Base-by-base conservation (phyloP, 768 basidiomycete genomes). In the Leccinellum albellum region DNA sequence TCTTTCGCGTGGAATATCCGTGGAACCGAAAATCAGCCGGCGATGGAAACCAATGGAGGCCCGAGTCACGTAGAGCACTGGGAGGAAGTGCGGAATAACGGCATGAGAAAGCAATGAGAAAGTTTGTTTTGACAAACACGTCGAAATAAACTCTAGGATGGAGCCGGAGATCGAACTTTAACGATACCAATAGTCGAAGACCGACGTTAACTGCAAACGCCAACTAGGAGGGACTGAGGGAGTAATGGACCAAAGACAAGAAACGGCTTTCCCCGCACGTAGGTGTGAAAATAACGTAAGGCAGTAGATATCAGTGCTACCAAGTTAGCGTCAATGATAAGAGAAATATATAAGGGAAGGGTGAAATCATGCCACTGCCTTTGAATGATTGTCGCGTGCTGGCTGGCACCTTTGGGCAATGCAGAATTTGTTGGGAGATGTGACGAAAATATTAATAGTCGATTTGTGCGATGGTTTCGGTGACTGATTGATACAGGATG, bases 271-370 rank as follows among this genome's bases (percentile, higher is more conserved):
- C 46, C 50, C 35, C 48, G 50, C 53, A 63, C 45, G 50, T 32
- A 28, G 37, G 53, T 62, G 63, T 50, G 63, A 65, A 55, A 50
- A 24, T 51, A 45, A 60, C 61, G 61, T 62, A 60, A 62, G 2
- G 29, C 14, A 32, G n/a, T 26, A 29, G 45, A 47, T 33, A 24
- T 55, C 28, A 20, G 28, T 32, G 24, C 23, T 42, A 14, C 48
- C 21, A 26, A 29, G 28, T 48, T 51, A 47, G 15, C 21, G 46
- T 40, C 21, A 37, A 24, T 29, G 59, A 61, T 63, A 48, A 61
- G 42, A 37, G 51, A 40, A 26, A 45, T 15, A 33, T 26, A 49
- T 33, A 50, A 44, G 33, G 32, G 32, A 46, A 35, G 50, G 14
- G 50, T 53, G 56, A 53, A 46, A 37, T n/a, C n/a, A n/a, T 40